These are phyloP conservation scores for Comarum palustre DNA, from an alignment of 306 rosid genomes.

Conservation along the genomic window DNA sequence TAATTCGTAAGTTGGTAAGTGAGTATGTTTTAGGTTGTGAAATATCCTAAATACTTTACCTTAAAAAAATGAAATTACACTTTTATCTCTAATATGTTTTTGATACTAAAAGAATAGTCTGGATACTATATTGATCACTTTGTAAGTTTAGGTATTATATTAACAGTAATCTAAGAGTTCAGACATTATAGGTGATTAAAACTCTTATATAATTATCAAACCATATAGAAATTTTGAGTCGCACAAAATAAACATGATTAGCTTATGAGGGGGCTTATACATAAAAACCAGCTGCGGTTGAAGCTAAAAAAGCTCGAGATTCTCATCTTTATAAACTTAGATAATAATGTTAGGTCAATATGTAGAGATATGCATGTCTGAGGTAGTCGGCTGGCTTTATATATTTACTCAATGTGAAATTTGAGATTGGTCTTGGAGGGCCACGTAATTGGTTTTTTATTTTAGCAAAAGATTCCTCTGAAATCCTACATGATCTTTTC, in stretches of 20 bases:
- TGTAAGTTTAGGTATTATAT: too few species aligned
- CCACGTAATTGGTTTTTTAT: background rate
- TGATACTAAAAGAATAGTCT: too few species aligned
- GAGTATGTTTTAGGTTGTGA: too few species aligned
- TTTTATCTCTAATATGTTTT: too few species aligned
- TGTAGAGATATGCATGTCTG: conserved; percentile 11
- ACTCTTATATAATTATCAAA: background rate
- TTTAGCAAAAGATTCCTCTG: background rate
- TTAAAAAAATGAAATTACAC: too few species aligned
- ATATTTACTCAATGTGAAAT: conserved; percentile 24
- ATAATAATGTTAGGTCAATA: conserved; percentile 18
- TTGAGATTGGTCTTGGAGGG: conserved; percentile 22
- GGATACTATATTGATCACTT: too few species aligned
- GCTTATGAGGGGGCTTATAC: conserved; percentile 27
- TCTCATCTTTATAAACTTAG: conserved; percentile 1
- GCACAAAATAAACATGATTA: conserved; percentile 29
- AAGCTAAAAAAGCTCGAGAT: conserved; percentile 17
- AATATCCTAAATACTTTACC: too few species aligned
- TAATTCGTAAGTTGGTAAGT: too few species aligned
- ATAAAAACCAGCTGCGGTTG: conserved; percentile 2
- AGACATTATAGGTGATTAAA: too few species aligned
- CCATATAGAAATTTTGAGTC: background rate
- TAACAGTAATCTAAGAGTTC: too few species aligned
- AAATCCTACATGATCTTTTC: background rate
- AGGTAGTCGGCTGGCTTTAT: conserved; percentile 12